Percentiles rank a stretch among this genome's conserved stretches.
Conservation (phyloP, 2,329 filamentous ascomycete genomes). For the Sarocladiaceae sp. region DNA sequence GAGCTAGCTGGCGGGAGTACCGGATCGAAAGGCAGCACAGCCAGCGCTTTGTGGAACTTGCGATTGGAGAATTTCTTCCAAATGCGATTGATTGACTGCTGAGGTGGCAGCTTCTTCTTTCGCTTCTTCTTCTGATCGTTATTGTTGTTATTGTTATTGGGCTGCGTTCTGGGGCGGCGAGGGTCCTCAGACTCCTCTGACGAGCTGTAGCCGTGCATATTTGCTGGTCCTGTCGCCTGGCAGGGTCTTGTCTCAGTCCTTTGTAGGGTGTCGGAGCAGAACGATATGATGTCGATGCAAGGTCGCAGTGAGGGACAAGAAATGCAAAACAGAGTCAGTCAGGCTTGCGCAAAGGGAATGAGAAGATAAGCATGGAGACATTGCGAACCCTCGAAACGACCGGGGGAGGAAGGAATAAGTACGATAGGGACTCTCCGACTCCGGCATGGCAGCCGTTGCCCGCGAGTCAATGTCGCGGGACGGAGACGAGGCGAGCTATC, state of each 20-base stretch:
- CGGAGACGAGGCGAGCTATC: not conserved
- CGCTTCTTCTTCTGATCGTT: conserved; percentile 47
- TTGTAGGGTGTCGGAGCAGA: not conserved
- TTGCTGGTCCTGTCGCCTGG: conserved; percentile 3
- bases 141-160: conserved; percentile 24
- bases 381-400: too few relatives aligned
- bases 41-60: conserved; percentile 59
- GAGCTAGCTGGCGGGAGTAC: conserved; percentile 43
- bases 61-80: conserved; percentile 55
- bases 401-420: too few relatives aligned
- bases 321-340: too few relatives aligned
- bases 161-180: conserved; percentile 28
- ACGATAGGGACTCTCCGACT: not conserved
- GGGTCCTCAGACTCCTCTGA: conserved; percentile 44
- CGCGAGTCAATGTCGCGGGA: conserved; percentile 7
- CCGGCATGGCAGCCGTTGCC: not conserved
- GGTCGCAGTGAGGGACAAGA: too few relatives aligned
- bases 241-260: not conserved
- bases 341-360: too few relatives aligned
- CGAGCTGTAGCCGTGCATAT: conserved; percentile 43
- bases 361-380: not conserved
- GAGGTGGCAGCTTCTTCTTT: conserved; percentile 54
- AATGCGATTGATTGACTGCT: conserved; percentile 60
- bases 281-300: not conserved
- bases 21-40: conserved; percentile 59